Evolutionary conservation across 257 asterid species (phyloP), one percentile per base, ranked within the genome.

Genomic region (Henckelia pumila): DNA sequence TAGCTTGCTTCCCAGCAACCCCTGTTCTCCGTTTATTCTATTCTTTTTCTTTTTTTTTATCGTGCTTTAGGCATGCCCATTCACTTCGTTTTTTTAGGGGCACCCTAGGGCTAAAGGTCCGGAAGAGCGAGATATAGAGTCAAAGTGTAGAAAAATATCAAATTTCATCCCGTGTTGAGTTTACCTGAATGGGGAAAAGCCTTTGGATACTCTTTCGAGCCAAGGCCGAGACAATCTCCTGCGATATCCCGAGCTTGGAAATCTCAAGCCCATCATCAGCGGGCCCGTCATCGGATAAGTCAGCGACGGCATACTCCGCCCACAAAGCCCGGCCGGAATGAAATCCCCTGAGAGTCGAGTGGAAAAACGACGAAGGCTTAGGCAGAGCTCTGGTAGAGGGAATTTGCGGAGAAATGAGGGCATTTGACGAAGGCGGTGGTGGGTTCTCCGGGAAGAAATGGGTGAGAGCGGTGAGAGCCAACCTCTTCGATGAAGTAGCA

Each of bases 101-200:
- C 21, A 47, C 8, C 55, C 8, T 0, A 40, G 52, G 52, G 19
- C n/a, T 47, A 5, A 47, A 17, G 55, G 55, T 5, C 20, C 8
- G 3, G 55, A 47, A 47, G 55, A 47, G 7, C 20, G 19, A 47
- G 19, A 47, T 4, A 16, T 47, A 47, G 53, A 1, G 53, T 20
- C 20, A 16, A 47, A 14, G 16, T 20, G 7, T 17, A 16, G 21
- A 17, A 47, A 47, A 16, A 47, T 16, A 47, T 16, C 21, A 4
- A 47, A 47, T 16, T 13, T 4, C 52, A 40, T 40, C 19, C 19
- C 19, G 13, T 11, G 6, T 11, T 47, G 21, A 61, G 1, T 1
- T 11, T 71, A 93, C 99, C 99, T 93, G 99, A 79, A 93, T 90
- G 13, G 97, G 99, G 64, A 93, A 93, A 70, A 93, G 96, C 85